Evolutionary conservation across 768 basidiomycete genomes (phyloP).

Genomic region (Lactarius sp.): DNA sequence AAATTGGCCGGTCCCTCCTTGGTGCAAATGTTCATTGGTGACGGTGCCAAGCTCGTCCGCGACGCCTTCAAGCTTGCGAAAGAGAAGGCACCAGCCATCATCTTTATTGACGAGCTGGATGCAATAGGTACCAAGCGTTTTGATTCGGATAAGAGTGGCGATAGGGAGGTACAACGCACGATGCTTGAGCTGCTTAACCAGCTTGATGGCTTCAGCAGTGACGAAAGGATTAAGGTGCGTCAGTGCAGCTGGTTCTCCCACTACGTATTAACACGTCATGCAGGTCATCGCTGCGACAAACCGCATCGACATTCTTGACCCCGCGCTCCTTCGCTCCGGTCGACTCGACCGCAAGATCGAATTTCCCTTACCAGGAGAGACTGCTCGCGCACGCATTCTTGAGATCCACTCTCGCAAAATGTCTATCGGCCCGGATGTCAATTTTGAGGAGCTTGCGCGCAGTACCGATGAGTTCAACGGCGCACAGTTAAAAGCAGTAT

Average conservation of each 20-base stretch:
- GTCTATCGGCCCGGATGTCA: slow-evolving; percentile 81
- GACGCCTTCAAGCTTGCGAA: slow-evolving; percentile 98
- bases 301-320: slow-evolving; percentile 97
- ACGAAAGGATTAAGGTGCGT: slow-evolving; percentile 91
- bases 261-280: neutral
- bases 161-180: slow-evolving; percentile 99
- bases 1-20: slow-evolving; percentile 97
- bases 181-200: slow-evolving; percentile 99
- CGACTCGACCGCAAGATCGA: slow-evolving; percentile 98
- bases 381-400: slow-evolving; percentile 91
- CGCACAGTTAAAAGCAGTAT: slow-evolving; percentile 95
- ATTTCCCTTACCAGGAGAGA: slow-evolving; percentile 95
- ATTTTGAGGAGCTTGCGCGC: slow-evolving; percentile 93
- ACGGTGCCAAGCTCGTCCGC: slow-evolving; percentile 97
- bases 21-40: slow-evolving; percentile 99
- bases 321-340: slow-evolving; percentile 95
- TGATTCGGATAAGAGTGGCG: slow-evolving; percentile 97
- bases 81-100: slow-evolving; percentile 97
- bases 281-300: slow-evolving; percentile 99
- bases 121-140: slow-evolving; percentile 99
- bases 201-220: slow-evolving; percentile 94
- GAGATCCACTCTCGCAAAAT: slow-evolving; percentile 98
- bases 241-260: neutral
- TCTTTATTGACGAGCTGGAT: slow-evolving; percentile 97
- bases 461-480: slow-evolving; percentile 99